Evolutionary conservation across 2,329 filamentous ascomycete species (phyloP).

Genomic region (Aspergillus luchuensis): DNA sequence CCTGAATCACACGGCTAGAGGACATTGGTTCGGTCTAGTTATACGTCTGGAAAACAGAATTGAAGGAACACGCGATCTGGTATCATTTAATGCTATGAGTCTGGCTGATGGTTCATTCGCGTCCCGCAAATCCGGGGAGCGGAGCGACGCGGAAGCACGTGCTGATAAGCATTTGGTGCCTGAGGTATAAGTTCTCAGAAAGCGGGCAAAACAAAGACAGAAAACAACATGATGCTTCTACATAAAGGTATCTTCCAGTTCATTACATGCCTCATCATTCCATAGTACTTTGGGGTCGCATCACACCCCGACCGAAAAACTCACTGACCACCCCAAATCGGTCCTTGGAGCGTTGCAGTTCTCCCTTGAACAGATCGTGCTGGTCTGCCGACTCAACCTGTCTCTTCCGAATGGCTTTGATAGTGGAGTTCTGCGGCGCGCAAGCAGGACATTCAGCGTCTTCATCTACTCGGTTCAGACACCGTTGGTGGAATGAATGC

Average conservation of each 20-base stretch:
- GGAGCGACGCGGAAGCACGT: constrained; percentile 32
- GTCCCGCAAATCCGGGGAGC: constrained; percentile 7
- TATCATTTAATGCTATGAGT: neutral
- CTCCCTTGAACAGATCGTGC: constrained; percentile 85
- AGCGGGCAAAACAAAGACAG: no score
- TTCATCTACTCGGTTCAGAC: constrained; percentile 68
- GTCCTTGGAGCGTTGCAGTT: constrained; percentile 75
- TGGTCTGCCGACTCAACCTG: constrained; percentile 84
- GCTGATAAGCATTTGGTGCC: constrained; percentile 28
- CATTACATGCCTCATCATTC: constrained; percentile 26
- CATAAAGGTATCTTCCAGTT: constrained; percentile 12
- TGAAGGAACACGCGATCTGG: neutral
- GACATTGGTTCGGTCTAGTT: constrained; percentile 31
- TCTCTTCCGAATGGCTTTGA: constrained; percentile 79
- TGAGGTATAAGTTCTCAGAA: neutral
- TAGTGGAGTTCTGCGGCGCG: constrained; percentile 79
- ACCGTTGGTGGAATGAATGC: constrained; percentile 93
- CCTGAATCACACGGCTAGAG: constrained; percentile 43
- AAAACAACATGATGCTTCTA: neutral
- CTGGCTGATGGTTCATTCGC: constrained; percentile 1
- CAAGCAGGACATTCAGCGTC: constrained; percentile 84
- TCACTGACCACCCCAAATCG: constrained; percentile 88
- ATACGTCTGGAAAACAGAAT: neutral
- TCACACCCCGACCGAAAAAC: constrained; percentile 93
- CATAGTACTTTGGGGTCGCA: constrained; percentile 56